phyloP scores from a whole-genome alignment of 495 filamentous ascomycete genomes.

The Copromyces sp. region DNA sequence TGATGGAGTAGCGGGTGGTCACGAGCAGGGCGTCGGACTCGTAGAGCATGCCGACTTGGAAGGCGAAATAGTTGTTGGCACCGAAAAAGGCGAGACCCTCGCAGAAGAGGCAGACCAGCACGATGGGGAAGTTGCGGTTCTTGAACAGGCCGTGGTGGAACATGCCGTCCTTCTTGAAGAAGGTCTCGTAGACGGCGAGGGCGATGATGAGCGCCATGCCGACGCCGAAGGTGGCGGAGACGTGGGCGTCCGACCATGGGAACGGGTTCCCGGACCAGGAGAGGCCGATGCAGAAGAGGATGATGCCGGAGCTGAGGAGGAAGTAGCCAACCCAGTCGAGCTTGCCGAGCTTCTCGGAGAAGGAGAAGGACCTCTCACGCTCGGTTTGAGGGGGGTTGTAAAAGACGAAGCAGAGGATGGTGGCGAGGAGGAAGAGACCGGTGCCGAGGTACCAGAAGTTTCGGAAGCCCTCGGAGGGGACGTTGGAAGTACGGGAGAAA shows the following conservation, averaged over 20 bases:
- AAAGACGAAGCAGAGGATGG: conserved; percentile 10
- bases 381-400: conserved; percentile 18
- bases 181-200: conserved; percentile 21
- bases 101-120: conserved; percentile 17
- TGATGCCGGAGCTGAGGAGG: conserved; percentile 17
- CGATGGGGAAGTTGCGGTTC: conserved; percentile 24
- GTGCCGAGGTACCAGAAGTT: conserved; percentile 23
- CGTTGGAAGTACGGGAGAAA: conserved; percentile 13
- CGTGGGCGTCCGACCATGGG: conserved; percentile 21
- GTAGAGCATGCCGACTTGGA: conserved; percentile 22
- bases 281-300: conserved; percentile 25
- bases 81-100: conserved; percentile 28
- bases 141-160: conserved; percentile 26
- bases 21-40: conserved; percentile 17
- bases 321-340: conserved; percentile 28
- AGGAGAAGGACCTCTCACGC: conserved; percentile 7
- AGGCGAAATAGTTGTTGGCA: conserved; percentile 29
- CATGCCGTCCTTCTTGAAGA: conserved; percentile 27
- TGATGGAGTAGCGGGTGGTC: conserved; percentile 18
- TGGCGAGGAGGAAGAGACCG: conserved; percentile 13
- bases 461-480: conserved; percentile 18
- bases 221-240: conserved; percentile 21
- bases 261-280: conserved; percentile 26
- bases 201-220: conserved; percentile 10
- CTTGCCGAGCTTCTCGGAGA: conserved; percentile 18